These are phyloP conservation scores for Thelonectria discophora DNA, from an alignment of 2,329 filamentous ascomycete genomes.

Conservation along the genomic window DNA sequence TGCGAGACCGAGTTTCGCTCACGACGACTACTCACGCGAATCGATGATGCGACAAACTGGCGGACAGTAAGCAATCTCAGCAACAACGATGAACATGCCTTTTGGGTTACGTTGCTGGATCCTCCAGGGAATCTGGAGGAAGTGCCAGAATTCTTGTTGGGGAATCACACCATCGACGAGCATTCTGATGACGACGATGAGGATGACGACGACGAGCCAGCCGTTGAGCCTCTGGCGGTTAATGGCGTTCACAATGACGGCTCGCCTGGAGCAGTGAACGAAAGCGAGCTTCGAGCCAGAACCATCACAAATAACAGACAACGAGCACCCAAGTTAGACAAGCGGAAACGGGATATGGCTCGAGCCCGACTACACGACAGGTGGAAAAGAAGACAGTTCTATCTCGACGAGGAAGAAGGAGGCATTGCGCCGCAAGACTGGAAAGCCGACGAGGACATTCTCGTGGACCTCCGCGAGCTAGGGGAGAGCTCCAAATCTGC, in stretches of 20 bases:
- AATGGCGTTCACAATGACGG: conserved; percentile 40
- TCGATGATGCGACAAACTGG: conserved; percentile 49
- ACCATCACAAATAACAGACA: conserved; percentile 49
- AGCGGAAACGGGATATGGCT: conserved; percentile 54
- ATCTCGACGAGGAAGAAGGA: conserved; percentile 87
- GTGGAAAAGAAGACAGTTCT: conserved; percentile 82
- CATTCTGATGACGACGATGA: conserved; percentile 41
- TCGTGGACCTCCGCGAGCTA: conserved; percentile 48
- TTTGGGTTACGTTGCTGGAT: conserved; percentile 54
- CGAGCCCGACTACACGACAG: conserved; percentile 70
- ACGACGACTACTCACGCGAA: conserved; percentile 42
- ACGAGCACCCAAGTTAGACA: conserved; percentile 50
- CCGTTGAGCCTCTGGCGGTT: conserved; percentile 33
- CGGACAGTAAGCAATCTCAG: conserved; percentile 43
- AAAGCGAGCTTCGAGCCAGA: conserved; percentile 53
- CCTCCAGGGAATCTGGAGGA: conserved; percentile 56
- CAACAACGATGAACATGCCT: background rate
- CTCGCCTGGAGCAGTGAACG: conserved; percentile 48
- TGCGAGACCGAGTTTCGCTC: conserved; percentile 45
- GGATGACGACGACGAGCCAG: conserved; percentile 40
- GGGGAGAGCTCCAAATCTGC: conserved; percentile 56
- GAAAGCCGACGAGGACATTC: conserved; percentile 66
- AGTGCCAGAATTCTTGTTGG: conserved; percentile 52
- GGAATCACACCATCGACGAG: conserved; percentile 43
- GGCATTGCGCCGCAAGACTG: conserved; percentile 70